phyloP scores from a whole-genome alignment of 768 basidiomycete species.

The Kwoniella mangroviensis region DNA sequence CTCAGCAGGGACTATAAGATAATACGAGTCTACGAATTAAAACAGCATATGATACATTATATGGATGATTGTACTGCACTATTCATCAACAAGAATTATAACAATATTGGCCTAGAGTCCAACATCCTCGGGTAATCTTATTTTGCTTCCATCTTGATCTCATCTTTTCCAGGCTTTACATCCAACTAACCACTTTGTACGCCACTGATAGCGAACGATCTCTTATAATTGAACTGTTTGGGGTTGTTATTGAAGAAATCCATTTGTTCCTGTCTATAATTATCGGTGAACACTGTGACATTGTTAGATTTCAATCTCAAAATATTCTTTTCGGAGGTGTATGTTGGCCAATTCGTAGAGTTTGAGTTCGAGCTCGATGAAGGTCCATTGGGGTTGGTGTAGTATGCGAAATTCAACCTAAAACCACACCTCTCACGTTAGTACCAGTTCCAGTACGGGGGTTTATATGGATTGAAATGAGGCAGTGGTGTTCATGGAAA shows the following conservation, averaged over 20 bases:
- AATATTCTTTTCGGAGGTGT: conserved; percentile 29
- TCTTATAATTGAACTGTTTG: conserved; percentile 38
- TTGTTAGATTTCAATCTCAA: conserved; percentile 41
- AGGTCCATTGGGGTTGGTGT: conserved; percentile 41
- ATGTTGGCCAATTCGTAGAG: conserved; percentile 15
- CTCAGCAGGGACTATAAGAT: background rate
- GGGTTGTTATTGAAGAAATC: conserved; percentile 45
- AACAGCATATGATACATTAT: background rate
- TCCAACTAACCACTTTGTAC: background rate
- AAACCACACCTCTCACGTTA: background rate
- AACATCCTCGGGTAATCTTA: background rate
- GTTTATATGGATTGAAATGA: background rate
- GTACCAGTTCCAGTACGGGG: background rate
- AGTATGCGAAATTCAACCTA: conserved; percentile 54
- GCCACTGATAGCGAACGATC: background rate
- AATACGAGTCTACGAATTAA: background rate
- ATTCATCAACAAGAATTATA: background rate
- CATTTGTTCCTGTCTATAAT: conserved; percentile 42
- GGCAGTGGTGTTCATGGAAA: background rate
- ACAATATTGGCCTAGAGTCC: background rate
- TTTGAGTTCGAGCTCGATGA: background rate
- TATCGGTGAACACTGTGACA: conserved; percentile 44
- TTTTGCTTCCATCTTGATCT: background rate
- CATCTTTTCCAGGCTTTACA: background rate
- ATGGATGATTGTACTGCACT: background rate